A percentile compares a stretch with the other conserved stretches of the same genome.
Evolutionary conservation across 192 early-diverging fungal species (phyloP).

Genomic region (Coemansia sp.): DNA sequence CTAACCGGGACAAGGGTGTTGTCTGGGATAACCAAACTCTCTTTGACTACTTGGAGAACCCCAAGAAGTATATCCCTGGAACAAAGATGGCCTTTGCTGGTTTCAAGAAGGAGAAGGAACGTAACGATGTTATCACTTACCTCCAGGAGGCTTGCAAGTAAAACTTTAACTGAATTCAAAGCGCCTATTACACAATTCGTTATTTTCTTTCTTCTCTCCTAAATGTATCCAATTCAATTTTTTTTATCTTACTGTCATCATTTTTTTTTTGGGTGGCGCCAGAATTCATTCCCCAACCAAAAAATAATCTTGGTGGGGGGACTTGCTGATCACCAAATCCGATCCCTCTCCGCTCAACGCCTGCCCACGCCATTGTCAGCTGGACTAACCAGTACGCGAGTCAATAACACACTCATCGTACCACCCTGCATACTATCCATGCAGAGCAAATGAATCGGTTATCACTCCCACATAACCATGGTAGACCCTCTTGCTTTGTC

Average conservation of each 20-base stretch:
- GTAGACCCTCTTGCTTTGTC: too few species aligned
- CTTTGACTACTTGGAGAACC: conserved; percentile 97
- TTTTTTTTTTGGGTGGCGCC: not conserved
- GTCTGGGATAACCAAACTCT: conserved; percentile 89
- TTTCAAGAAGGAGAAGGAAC: conserved; percentile 71
- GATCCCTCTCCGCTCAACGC: too few species aligned
- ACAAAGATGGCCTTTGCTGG: conserved; percentile 98
- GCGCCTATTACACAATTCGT: not conserved
- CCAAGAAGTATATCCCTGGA: conserved; percentile 94
- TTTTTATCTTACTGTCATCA: not conserved
- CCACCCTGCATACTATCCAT: too few species aligned
- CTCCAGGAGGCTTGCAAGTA: conserved; percentile 70
- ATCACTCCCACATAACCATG: too few species aligned
- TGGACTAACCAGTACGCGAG: too few species aligned
- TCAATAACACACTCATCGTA: too few species aligned
- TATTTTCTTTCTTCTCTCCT: not conserved
- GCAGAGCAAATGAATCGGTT: too few species aligned
- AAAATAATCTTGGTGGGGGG: not conserved
- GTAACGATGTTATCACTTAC: conserved; percentile 90
- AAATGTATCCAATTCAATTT: not conserved
- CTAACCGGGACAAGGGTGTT: conserved; percentile 86
- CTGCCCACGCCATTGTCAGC: too few species aligned
- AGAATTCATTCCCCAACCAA: not conserved
- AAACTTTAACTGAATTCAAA: not conserved
- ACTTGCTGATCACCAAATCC: not conserved